Percentiles rank a stretch among this genome's conserved stretches.
Evolutionary conservation across 768 basidiomycete species (phyloP).

Genomic region (Termitomyces sp.): DNA sequence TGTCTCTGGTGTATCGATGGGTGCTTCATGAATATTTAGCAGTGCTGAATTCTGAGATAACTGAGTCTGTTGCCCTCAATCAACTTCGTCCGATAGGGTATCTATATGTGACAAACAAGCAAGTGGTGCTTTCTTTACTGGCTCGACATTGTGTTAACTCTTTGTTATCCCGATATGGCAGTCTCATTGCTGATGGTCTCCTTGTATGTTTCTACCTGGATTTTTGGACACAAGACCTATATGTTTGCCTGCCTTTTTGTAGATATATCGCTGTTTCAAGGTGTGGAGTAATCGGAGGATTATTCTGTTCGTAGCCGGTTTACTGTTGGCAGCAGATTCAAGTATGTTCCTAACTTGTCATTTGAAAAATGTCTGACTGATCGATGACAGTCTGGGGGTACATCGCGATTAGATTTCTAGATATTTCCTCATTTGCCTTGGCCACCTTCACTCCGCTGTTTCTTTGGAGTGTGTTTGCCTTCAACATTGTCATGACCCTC

Average conservation of each 20-base stretch:
- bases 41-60: neutral
- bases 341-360: neutral
- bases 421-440: neutral
- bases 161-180: neutral
- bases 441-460: neutral
- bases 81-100: neutral
- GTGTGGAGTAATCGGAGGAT: neutral
- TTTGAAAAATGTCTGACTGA: neutral
- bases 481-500: neutral
- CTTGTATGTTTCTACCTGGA: neutral
- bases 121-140: neutral
- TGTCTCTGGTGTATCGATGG: neutral
- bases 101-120: constrained; percentile 1
- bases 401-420: neutral
- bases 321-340: neutral
- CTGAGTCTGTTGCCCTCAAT: neutral
- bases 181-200: neutral
- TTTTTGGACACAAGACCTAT: too few relatives aligned
- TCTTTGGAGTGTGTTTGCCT: neutral
- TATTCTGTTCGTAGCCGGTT: neutral
- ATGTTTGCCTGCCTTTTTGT: neutral
- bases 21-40: neutral
- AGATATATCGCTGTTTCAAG: neutral
- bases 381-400: neutral
- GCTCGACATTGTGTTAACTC: neutral